Conservation (phyloP, 306 rosid species). For the Fragaria vesca region DNA sequence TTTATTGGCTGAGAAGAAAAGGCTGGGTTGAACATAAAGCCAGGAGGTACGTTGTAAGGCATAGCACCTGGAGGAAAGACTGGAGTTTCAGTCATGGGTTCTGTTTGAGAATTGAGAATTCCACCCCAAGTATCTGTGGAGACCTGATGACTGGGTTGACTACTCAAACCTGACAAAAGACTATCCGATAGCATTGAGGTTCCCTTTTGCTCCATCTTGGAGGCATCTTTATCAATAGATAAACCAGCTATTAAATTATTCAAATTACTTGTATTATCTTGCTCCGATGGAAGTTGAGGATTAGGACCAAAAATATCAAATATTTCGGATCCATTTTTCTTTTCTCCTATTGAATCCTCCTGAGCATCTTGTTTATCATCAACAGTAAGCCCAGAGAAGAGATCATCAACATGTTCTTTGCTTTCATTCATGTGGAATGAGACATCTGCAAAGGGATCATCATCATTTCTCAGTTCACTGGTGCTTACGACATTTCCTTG, state of each 20-base stretch:
- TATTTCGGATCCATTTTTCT: constrained; percentile 45
- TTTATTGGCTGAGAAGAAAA: constrained; percentile 71
- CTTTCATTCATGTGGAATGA: constrained; percentile 63
- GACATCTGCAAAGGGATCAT: constrained; percentile 96
- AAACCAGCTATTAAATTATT: constrained; percentile 65
- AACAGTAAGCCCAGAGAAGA: constrained; percentile 80
- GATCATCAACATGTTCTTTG: constrained; percentile 61
- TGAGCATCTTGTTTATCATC: constrained; percentile 49
- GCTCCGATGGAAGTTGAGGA: constrained; percentile 34
- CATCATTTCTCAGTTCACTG: constrained; percentile 54
- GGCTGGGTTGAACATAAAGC: constrained; percentile 68
- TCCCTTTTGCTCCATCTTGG: constrained; percentile 48
- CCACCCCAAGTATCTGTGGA: constrained; percentile 46
- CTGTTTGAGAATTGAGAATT: constrained; percentile 55
- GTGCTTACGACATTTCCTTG: constrained; percentile 36
- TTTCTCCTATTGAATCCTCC: constrained; percentile 36
- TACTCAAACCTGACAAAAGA: constrained; percentile 50
- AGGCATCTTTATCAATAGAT: constrained; percentile 51
- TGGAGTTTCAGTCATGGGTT: constrained; percentile 51
- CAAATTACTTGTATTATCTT: constrained; percentile 40
- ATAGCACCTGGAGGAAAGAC: constrained; percentile 55
- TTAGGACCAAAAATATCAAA: constrained; percentile 71
- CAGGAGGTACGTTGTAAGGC: constrained; percentile 58
- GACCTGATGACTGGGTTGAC: constrained; percentile 29
- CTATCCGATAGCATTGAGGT: constrained; percentile 42